A percentile compares a stretch with the other conserved stretches of the same genome.
Evolutionary conservation across 2,329 filamentous ascomycete genomes (phyloP).

Genomic region (Trichoderma harzianum): DNA sequence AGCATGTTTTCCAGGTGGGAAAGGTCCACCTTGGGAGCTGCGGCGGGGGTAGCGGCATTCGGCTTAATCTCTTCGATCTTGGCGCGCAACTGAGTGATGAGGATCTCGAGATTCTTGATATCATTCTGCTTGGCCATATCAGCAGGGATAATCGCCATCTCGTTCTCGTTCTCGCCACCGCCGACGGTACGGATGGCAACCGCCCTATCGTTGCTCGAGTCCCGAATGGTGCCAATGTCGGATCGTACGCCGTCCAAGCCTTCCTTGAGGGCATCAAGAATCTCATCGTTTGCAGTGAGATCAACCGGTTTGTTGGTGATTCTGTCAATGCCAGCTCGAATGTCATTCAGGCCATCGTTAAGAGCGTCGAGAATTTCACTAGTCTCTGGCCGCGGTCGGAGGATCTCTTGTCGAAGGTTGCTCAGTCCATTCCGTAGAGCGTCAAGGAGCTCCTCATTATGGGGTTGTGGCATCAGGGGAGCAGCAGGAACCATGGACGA

Average conservation of each 20-base stretch:
- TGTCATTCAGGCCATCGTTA: slow-evolving; percentile 78
- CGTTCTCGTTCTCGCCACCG: slow-evolving; percentile 21
- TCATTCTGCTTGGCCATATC: slow-evolving; percentile 65
- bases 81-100: slow-evolving; percentile 76
- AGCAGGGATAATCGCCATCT: slow-evolving; percentile 34
- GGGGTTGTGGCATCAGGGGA: slow-evolving; percentile 39
- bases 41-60: slow-evolving; percentile 27
- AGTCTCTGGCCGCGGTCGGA: slow-evolving; percentile 64
- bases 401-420: slow-evolving; percentile 71
- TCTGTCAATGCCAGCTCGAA: slow-evolving; percentile 73
- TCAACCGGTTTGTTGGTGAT: slow-evolving; percentile 76
- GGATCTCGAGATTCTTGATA: slow-evolving; percentile 78
- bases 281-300: slow-evolving; percentile 82
- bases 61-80: slow-evolving; percentile 65
- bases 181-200: slow-evolving; percentile 47
- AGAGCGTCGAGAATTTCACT: slow-evolving; percentile 86
- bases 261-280: slow-evolving; percentile 81
- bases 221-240: slow-evolving; percentile 77
- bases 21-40: slow-evolving; percentile 52
- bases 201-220: slow-evolving; percentile 48
- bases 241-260: slow-evolving; percentile 71
- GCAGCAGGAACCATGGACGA: slow-evolving; percentile 61
- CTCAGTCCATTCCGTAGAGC: slow-evolving; percentile 70
- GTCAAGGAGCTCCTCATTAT: slow-evolving; percentile 65
- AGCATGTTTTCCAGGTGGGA: slow-evolving; percentile 51